Percentiles rank a stretch among this genome's conserved stretches.
Evolutionary conservation across 345 rosid species (phyloP).

Genomic region (Nephelium lappaceum): DNA sequence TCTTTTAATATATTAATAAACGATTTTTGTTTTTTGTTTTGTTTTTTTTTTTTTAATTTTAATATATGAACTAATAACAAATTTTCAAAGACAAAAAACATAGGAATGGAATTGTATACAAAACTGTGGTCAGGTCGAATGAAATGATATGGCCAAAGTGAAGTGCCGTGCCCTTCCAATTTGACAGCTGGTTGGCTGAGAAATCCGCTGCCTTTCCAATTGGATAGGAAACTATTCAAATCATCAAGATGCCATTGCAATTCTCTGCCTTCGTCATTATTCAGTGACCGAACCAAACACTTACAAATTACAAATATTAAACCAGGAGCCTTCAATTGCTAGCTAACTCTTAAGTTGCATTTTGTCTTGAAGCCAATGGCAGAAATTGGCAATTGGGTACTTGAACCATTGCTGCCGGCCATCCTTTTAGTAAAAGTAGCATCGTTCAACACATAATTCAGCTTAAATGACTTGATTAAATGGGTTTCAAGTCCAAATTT

Average conservation of each 20-base stretch:
- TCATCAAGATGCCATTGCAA: background rate
- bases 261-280: background rate
- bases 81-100: too few relatives aligned
- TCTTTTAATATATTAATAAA: too few relatives aligned
- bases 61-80: too few relatives aligned
- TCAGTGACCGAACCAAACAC: background rate
- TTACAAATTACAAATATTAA: too few relatives aligned
- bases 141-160: background rate
- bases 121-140: background rate
- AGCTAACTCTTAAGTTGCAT: background rate
- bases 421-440: too few relatives aligned
- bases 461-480: background rate
- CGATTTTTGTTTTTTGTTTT: too few relatives aligned
- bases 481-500: background rate
- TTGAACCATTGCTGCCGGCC: background rate
- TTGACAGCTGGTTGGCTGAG: constrained; percentile 32
- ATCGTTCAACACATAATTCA: too few relatives aligned
- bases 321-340: too few relatives aligned
- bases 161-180: constrained; percentile 22
- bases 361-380: background rate
- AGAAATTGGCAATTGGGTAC: too few relatives aligned
- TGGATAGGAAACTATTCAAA: background rate
- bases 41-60: too few relatives aligned
- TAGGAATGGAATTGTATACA: too few relatives aligned
- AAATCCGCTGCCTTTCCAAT: constrained; percentile 22